Percentiles rank a stretch among this genome's conserved stretches.
These are phyloP conservation scores for Hericium coralloides DNA, from an alignment of 768 basidiomycete genomes.

Conservation along the genomic window DNA sequence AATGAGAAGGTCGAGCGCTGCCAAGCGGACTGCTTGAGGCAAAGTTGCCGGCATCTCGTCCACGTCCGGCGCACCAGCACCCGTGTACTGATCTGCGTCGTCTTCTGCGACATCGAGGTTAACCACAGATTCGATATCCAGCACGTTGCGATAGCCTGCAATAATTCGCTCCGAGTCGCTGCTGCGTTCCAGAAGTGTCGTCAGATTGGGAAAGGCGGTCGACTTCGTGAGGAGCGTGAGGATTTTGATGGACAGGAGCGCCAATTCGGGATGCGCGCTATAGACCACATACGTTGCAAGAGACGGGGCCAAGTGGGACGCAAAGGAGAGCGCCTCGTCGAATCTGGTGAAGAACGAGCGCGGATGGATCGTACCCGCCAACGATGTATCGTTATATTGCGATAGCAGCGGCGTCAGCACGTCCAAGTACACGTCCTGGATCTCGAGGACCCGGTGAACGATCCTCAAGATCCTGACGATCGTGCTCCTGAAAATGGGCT, in stretches of 20 bases:
- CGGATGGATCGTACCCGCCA: slow-evolving; percentile 48
- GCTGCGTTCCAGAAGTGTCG: slow-evolving; percentile 72
- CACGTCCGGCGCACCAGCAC: slow-evolving; percentile 62
- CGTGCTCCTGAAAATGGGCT: slow-evolving; percentile 63
- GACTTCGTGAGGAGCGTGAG: slow-evolving; percentile 59
- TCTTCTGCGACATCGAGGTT: slow-evolving; percentile 55
- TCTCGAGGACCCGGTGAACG: slow-evolving; percentile 68
- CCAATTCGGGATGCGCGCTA: slow-evolving; percentile 63
- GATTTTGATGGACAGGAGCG: slow-evolving; percentile 72
- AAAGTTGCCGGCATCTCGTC: slow-evolving; percentile 38
- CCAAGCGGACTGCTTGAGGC: slow-evolving; percentile 62
- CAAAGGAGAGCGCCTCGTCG: slow-evolving; percentile 67
- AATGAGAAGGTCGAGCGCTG: slow-evolving; percentile 75
- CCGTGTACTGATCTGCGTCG: slow-evolving; percentile 52
- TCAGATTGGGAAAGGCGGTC: slow-evolving; percentile 59
- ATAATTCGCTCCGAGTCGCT: slow-evolving; percentile 80
- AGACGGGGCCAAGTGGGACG: slow-evolving; percentile 64
- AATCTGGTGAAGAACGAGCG: slow-evolving; percentile 66
- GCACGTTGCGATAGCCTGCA: slow-evolving; percentile 61
- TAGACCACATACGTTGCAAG: slow-evolving; percentile 75
- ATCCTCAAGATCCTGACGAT: slow-evolving; percentile 79
- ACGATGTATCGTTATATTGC: slow-evolving; percentile 48
- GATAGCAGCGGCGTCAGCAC: slow-evolving; percentile 72
- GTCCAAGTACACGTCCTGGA: slow-evolving; percentile 86
- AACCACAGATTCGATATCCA: slow-evolving; percentile 53